Base-by-base conservation (phyloP, 495 filamentous ascomycete genomes). In the Penicillium fimorum region DNA sequence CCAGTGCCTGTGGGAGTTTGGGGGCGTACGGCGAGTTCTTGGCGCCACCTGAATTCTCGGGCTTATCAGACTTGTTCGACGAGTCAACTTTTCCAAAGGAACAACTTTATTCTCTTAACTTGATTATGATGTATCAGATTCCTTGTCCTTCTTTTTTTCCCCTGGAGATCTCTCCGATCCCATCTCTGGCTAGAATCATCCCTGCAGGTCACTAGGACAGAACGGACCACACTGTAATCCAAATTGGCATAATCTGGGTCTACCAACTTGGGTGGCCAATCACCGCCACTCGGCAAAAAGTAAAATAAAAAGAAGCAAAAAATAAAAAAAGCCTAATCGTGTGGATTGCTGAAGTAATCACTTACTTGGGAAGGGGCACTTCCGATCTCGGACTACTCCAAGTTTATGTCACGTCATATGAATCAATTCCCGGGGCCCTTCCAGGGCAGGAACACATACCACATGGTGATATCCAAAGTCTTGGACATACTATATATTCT, bases 121-220 rank as follows among this genome's bases (percentile, higher is more conserved):
- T 32, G 20, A 37, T 37, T 25, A 9, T 17, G 35, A 40, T 20
- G 18, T 29, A 51, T 41, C 38, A 43, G 1, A 6, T 49, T 9
- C 29, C 37, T 37, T 33, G 25, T 27, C 27, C 7, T 35, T 20
- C 30, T 32, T 40, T 18, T 33, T 38, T 17, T 13, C 38, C 38
- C 38, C 38, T 52, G 50, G 37, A 30, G 50, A 52, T 52, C 50
- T 32, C 17, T 32, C 7, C 43, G 51, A 38, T 54, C 32, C 1
- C n/a, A 18, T 54, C 32, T 38, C 30, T 46, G 24, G 18, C 41
- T 47, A 45, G 30, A 53, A 43, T n/a, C 30, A 38, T 53, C 25
- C 37, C 49, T 54, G 52, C 42, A 54, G 30, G 15, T 30, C 20
- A 47, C 42, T 53, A 45, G 41, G 5, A 44, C 51, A 12, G 15